These are phyloP conservation scores for Rhodofomes roseus DNA, from an alignment of 1,284 basidiomycete species.

Conservation along the genomic window DNA sequence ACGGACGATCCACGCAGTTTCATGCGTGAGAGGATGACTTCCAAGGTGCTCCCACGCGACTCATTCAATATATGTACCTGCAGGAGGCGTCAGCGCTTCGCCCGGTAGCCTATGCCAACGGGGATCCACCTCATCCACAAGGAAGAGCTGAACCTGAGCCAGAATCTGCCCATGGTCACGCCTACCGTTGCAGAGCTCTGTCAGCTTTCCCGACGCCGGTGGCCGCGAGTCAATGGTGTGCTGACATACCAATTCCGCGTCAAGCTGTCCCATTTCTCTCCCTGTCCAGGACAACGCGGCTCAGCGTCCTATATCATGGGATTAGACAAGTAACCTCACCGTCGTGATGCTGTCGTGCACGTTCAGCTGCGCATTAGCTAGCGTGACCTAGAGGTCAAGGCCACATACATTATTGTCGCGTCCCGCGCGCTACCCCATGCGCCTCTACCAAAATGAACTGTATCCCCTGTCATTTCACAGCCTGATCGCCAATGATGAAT, in stretches of 20 bases:
- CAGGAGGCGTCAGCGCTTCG: not conserved
- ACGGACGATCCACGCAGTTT: constrained; percentile 66
- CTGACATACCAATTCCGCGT: constrained; percentile 71
- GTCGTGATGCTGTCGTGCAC: constrained; percentile 62
- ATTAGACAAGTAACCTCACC: constrained; percentile 32
- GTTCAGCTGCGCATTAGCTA: not conserved
- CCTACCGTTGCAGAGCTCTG: constrained; percentile 37
- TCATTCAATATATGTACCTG: constrained; percentile 94
- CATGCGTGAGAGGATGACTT: constrained; percentile 94
- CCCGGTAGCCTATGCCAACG: not conserved
- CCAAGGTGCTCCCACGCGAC: constrained; percentile 83
- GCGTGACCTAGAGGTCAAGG: not conserved
- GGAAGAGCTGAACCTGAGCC: constrained; percentile 70
- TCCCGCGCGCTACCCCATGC: constrained; percentile 71
- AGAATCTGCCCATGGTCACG: constrained; percentile 60
- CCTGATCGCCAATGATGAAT: constrained; percentile 39
- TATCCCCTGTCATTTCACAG: constrained; percentile 91
- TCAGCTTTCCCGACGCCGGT: not conserved
- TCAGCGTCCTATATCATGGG: not conserved
- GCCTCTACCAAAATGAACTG: constrained; percentile 55
- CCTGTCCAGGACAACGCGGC: constrained; percentile 39
- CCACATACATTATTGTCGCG: constrained; percentile 70
- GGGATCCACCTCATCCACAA: constrained; percentile 82
- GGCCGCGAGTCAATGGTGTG: not conserved
- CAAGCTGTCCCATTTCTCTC: constrained; percentile 93